Percentiles rank a stretch among this genome's conserved stretches.
phyloP scores from a whole-genome alignment of 2,329 filamentous ascomycete species.

The Verticillium tricorpus region DNA sequence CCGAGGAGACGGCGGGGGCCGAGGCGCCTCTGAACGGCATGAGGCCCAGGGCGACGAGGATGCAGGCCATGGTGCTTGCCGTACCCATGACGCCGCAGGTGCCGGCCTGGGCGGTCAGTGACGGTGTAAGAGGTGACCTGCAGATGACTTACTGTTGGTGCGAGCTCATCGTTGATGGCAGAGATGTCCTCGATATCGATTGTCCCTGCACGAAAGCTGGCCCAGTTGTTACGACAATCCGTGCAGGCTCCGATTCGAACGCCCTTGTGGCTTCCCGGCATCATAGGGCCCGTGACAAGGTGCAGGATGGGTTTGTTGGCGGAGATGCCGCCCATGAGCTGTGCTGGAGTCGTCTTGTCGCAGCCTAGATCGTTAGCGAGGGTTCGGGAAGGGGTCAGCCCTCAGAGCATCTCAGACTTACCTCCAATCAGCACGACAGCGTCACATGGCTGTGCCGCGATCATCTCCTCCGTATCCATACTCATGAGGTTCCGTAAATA shows the following conservation, averaged over 20 bases:
- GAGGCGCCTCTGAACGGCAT: slow-evolving; percentile 73
- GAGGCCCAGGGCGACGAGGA: slow-evolving; percentile 78
- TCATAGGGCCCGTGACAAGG: slow-evolving; percentile 69
- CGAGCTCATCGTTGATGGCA: slow-evolving; percentile 67
- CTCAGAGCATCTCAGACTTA: slow-evolving; percentile 21
- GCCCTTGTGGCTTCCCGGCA: slow-evolving; percentile 64
- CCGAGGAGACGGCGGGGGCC: slow-evolving; percentile 71
- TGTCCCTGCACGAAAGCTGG: slow-evolving; percentile 57
- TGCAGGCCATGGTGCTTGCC: slow-evolving; percentile 83
- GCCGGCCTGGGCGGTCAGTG: slow-evolving; percentile 44
- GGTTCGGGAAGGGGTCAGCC: background rate
- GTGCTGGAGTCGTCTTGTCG: slow-evolving; percentile 70
- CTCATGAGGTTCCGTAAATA: slow-evolving; percentile 71
- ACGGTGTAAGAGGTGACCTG: background rate
- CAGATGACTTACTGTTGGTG: slow-evolving; percentile 55
- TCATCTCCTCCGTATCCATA: slow-evolving; percentile 79
- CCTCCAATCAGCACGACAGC: slow-evolving; percentile 64
- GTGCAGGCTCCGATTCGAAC: slow-evolving; percentile 67
- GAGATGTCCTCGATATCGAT: slow-evolving; percentile 70
- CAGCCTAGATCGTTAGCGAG: slow-evolving; percentile 45
- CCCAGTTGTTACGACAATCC: slow-evolving; percentile 72
- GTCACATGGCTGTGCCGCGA: slow-evolving; percentile 66
- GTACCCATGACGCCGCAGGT: slow-evolving; percentile 92
- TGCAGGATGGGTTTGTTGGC: slow-evolving; percentile 69
- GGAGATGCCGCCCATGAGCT: slow-evolving; percentile 71